Conservation (phyloP, 495 filamentous ascomycete genomes). For the Collariella sp. region DNA sequence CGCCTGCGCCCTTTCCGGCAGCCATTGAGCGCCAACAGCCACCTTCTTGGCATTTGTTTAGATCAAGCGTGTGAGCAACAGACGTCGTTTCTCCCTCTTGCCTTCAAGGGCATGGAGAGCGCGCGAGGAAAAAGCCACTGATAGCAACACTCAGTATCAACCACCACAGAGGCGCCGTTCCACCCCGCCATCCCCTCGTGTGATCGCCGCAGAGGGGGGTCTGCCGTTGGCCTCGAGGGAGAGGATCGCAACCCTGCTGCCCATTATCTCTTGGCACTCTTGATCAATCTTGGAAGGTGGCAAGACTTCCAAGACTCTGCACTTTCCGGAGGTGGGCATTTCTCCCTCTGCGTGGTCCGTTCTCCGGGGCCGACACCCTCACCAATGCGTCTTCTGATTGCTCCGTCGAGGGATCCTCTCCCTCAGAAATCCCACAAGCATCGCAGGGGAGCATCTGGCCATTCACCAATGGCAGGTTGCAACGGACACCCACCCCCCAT, state of each 20-base stretch:
- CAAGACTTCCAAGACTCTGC: conserved; percentile 11
- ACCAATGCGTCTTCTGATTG: neutral
- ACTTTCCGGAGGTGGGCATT: conserved; percentile 15
- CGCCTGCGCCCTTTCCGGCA: too few relatives aligned
- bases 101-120: neutral
- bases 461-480: conserved; percentile 5
- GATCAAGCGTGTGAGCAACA: neutral
- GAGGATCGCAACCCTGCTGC: neutral
- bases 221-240: neutral
- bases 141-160: neutral
- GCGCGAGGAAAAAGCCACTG: neutral
- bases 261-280: conserved; percentile 19
- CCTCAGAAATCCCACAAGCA: neutral
- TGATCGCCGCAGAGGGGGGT: neutral
- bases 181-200: neutral
- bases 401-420: neutral
- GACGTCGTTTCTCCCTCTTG: neutral
- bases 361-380: neutral
- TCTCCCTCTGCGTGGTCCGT: conserved; percentile 1
- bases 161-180: neutral
- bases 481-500: neutral
- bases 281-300: conserved; percentile 18
- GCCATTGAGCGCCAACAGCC: too few relatives aligned
- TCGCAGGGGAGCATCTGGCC: neutral
- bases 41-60: neutral